Evolutionary conservation across 768 basidiomycete species (phyloP).

Genomic region (Tricholoma sp.): DNA sequence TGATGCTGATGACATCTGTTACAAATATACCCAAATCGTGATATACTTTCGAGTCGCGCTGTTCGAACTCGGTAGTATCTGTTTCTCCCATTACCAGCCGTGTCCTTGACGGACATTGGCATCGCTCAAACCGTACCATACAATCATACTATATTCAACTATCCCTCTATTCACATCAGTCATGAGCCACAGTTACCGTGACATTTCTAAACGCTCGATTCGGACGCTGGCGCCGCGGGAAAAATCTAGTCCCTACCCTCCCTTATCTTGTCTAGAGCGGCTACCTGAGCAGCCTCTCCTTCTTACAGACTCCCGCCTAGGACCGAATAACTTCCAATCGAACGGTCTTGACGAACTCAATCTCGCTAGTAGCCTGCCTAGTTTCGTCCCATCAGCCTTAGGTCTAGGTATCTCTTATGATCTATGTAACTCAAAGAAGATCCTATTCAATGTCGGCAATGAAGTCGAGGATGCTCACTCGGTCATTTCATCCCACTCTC

Average conservation of each 20-base stretch:
- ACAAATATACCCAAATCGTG: background rate
- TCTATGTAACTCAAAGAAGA: background rate
- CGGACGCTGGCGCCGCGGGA: conserved; percentile 29
- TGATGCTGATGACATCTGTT: background rate
- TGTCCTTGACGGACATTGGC: conserved; percentile 14
- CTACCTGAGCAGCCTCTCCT: conserved; percentile 7
- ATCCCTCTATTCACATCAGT: conserved; percentile 1
- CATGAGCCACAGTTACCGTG: conserved; percentile 10
- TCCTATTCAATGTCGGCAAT: background rate
- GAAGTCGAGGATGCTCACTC: background rate
- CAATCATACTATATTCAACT: background rate
- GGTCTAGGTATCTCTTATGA: conserved; percentile 26
- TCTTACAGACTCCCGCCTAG: conserved; percentile 10
- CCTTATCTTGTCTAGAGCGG: conserved; percentile 19
- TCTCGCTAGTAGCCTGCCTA: background rate
- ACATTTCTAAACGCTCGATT: conserved; percentile 8
- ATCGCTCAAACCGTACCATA: background rate
- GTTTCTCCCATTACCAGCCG: background rate
- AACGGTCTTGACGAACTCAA: conserved; percentile 21
- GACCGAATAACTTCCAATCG: conserved; percentile 30
- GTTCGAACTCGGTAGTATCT: no score
- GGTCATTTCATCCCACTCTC: background rate
- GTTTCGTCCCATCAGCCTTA: background rate
- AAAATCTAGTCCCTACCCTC: conserved; percentile 16
- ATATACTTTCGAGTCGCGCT: no score